These are phyloP conservation scores for Salvia rosmarinus DNA, from an alignment of 257 asterid species.

Conservation along the genomic window DNA sequence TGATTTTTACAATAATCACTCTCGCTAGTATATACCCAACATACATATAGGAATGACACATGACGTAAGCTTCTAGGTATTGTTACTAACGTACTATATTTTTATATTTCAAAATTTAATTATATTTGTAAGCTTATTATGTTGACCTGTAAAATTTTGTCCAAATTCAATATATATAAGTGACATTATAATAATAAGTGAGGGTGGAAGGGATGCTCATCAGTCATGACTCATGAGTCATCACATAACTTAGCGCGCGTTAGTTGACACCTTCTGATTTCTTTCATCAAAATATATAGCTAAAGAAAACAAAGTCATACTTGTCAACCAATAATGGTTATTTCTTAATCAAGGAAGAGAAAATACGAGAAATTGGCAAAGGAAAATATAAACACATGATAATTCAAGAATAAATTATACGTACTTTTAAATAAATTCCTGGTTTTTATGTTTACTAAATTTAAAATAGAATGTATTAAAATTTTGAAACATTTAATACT, in stretches of 20 bases:
- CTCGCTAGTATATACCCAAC: no score
- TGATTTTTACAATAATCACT: no score
- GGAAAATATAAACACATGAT: no score
- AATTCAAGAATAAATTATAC: no score
- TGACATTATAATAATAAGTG: background rate
- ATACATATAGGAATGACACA: background rate
- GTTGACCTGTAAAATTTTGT: background rate
- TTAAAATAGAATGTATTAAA: no score
- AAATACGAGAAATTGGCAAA: no score
- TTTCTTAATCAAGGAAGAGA: no score
- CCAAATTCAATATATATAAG: background rate
- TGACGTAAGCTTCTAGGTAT: background rate
- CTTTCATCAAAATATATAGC: background rate
- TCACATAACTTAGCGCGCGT: background rate
- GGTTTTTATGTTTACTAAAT: no score
- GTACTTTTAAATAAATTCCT: no score
- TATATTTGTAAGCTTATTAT: background rate
- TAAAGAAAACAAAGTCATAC: background rate
- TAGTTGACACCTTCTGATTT: background rate
- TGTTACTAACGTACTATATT: no score
- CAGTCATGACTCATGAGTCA: background rate
- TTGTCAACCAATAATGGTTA: background rate
- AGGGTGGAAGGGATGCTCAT: background rate
- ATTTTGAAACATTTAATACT: no score
- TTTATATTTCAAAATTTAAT: background rate